These are phyloP conservation scores for Trichoderma brevicompactum DNA, from an alignment of 2,329 filamentous ascomycete genomes.

Conservation along the genomic window DNA sequence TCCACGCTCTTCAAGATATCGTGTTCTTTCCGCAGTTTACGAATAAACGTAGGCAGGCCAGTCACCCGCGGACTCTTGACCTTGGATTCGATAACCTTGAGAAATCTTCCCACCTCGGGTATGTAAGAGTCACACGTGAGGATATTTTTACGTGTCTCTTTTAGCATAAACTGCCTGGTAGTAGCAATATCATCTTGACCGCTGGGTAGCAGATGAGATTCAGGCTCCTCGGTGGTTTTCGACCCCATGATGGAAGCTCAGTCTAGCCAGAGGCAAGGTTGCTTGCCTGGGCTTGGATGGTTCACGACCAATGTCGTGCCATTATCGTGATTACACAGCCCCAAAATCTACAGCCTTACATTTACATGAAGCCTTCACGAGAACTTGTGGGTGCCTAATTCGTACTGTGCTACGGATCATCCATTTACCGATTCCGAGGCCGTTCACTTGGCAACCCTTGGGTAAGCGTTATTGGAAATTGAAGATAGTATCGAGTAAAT, in stretches of 20 bases:
- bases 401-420: constrained; percentile 26
- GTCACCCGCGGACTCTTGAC: constrained; percentile 30
- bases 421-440: constrained; percentile 10
- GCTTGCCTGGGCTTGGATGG: neutral
- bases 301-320: neutral
- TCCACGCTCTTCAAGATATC: constrained; percentile 28
- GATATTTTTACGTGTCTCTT: constrained; percentile 26
- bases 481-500: neutral
- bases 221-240: neutral
- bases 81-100: constrained; percentile 25
- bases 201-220: neutral
- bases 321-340: neutral
- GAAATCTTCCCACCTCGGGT: constrained; percentile 33
- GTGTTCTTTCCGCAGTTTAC: constrained; percentile 33
- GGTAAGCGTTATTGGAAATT: neutral
- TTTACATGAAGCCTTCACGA: constrained; percentile 7
- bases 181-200: constrained; percentile 5
- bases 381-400: constrained; percentile 19
- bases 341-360: neutral
- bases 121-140: constrained; percentile 26
- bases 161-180: constrained; percentile 27
- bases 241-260: constrained; percentile 2
- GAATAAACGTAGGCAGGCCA: constrained; percentile 35
- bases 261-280: neutral
- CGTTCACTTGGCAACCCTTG: neutral